These are phyloP conservation scores for Alternaria metachromatica DNA, from an alignment of 2,329 filamentous ascomycete genomes.

Conservation along the genomic window DNA sequence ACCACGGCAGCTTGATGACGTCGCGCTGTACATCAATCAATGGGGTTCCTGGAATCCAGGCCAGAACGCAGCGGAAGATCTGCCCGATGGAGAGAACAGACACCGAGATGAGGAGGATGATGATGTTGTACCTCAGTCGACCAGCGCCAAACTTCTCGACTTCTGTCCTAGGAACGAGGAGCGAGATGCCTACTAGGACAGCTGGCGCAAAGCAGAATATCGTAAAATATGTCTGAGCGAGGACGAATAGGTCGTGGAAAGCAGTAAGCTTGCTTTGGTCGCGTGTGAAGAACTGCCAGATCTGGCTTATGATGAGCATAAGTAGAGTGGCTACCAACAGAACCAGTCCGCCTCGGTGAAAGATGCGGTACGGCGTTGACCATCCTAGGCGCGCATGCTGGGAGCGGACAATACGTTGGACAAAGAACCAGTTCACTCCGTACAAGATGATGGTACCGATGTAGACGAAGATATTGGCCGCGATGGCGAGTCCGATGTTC, in stretches of 20 bases:
- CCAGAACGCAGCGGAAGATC: slow-evolving; percentile 69
- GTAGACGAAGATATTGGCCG: slow-evolving; percentile 72
- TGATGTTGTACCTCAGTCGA: slow-evolving; percentile 70
- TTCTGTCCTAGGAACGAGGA: slow-evolving; percentile 54
- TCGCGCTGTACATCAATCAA: slow-evolving; percentile 57
- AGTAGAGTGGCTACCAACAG: slow-evolving; percentile 66
- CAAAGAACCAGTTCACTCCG: slow-evolving; percentile 78
- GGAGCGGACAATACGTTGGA: slow-evolving; percentile 76
- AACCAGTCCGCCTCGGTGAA: slow-evolving; percentile 58
- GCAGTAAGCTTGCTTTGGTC: slow-evolving; percentile 57
- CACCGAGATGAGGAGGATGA: slow-evolving; percentile 66
- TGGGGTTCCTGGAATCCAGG: slow-evolving; percentile 57
- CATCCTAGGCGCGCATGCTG: slow-evolving; percentile 76
- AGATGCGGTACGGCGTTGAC: slow-evolving; percentile 60
- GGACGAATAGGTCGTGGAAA: slow-evolving; percentile 69
- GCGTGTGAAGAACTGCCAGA: slow-evolving; percentile 73
- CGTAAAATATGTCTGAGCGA: slow-evolving; percentile 69
- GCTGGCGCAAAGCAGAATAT: slow-evolving; percentile 72
- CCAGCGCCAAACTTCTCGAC: slow-evolving; percentile 71
- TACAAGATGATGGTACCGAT: slow-evolving; percentile 80
- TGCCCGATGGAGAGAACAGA: slow-evolving; percentile 71
- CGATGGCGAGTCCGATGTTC: slow-evolving; percentile 60
- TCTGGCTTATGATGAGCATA: slow-evolving; percentile 69
- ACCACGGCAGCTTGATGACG: slow-evolving; percentile 63
- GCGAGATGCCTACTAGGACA: slow-evolving; percentile 58